These are phyloP conservation scores for Trypanosoma congolense DNA, from an alignment of 208 protist genomes.

Conservation along the genomic window DNA sequence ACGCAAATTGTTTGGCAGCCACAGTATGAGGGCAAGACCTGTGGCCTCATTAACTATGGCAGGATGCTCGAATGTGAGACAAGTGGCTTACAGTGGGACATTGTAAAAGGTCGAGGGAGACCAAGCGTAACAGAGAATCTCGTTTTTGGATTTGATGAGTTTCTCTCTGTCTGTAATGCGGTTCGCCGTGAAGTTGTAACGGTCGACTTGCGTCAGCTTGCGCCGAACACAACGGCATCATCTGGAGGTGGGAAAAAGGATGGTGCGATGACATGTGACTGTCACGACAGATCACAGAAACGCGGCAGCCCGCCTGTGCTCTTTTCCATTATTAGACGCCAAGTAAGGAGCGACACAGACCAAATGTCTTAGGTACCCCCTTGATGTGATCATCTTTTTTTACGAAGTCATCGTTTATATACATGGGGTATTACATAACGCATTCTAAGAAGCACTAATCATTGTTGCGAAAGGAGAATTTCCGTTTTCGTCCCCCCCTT, in stretches of 20 bases:
- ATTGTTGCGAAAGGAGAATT: too few relatives aligned
- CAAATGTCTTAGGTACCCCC: background rate
- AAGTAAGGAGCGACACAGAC: background rate
- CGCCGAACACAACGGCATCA: background rate
- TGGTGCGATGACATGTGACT: background rate
- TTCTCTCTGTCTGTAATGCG: constrained; percentile 61
- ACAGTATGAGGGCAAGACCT: constrained; percentile 23
- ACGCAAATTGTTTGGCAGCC: constrained; percentile 39
- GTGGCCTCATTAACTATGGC: constrained; percentile 66
- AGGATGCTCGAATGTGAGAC: constrained; percentile 57
- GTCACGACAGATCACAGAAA: background rate
- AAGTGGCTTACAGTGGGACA: constrained; percentile 59
- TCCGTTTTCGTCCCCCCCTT: too few relatives aligned
- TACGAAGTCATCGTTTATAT: constrained; percentile 5
- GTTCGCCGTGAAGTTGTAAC: constrained; percentile 41
- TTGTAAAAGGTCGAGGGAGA: constrained; percentile 53
- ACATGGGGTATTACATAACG: too few relatives aligned
- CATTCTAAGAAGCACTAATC: too few relatives aligned
- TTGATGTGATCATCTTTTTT: constrained; percentile 9
- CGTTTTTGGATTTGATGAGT: constrained; percentile 46
- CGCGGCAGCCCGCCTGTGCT: constrained; percentile 3
- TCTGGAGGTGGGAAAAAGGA: background rate
- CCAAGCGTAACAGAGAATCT: constrained; percentile 23
- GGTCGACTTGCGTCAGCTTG: constrained; percentile 38
- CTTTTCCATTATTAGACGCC: constrained; percentile 1